Percentiles rank a stretch among this genome's conserved stretches.
Conservation (phyloP, 495 filamentous ascomycete genomes). For the Parmelia sp. region DNA sequence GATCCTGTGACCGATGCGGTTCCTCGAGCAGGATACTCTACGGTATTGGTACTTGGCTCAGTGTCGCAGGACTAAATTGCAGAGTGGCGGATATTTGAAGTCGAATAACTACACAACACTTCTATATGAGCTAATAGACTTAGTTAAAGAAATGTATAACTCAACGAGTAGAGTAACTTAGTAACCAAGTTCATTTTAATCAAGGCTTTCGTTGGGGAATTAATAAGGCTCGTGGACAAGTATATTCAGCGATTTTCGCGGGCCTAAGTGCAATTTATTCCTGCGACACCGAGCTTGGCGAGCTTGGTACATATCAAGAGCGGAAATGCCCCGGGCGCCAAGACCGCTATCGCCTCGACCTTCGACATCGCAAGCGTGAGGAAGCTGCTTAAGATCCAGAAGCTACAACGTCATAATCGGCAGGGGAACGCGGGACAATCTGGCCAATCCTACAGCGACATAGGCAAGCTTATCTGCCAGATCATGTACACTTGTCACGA, state of each 20-base stretch:
- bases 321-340: background rate
- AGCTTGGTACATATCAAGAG: background rate
- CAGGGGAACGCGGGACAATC: background rate
- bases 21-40: constrained; percentile 4
- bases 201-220: no score
- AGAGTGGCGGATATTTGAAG: no score
- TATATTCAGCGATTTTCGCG: no score
- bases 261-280: no score
- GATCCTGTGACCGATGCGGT: background rate
- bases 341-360: background rate
- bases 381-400: background rate
- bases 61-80: no score
- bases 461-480: background rate
- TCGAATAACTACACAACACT: no score
- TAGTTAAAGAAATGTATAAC: no score
- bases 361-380: background rate
- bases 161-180: no score
- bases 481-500: constrained; percentile 1
- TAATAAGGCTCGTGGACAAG: no score
- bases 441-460: constrained; percentile 4
- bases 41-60: constrained; percentile 1
- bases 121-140: no score
- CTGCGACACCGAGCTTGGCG: no score
- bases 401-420: background rate
- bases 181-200: no score